Conservation (phyloP, 345 rosid genomes). For the Populus euphratica region DNA sequence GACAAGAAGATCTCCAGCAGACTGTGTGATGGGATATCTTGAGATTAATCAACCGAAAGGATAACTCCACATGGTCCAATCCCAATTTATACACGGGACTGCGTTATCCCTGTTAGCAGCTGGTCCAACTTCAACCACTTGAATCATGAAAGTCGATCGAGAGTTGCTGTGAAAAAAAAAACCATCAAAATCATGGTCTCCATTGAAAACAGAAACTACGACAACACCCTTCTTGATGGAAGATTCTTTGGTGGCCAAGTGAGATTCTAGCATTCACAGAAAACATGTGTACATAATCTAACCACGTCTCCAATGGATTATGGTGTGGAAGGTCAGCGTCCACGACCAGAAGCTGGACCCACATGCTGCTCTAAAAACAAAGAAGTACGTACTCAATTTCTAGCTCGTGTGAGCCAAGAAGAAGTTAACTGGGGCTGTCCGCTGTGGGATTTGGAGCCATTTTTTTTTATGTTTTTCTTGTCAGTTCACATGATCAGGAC, state of each 20-base stretch:
- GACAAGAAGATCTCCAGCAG: neutral
- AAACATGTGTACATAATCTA: conserved; percentile 9
- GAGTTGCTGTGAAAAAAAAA: neutral
- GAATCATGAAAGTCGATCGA: neutral
- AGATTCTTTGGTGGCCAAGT: neutral
- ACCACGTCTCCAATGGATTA: conserved; percentile 12
- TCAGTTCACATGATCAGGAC: too few species aligned
- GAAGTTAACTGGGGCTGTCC: too few species aligned
- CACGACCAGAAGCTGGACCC: conserved; percentile 1
- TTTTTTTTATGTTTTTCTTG: neutral
- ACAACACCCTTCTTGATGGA: neutral
- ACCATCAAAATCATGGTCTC: neutral
- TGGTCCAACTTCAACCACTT: conserved; percentile 4
- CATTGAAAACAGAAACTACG: neutral
- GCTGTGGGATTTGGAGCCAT: neutral
- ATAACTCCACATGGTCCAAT: neutral
- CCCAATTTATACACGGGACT: neutral
- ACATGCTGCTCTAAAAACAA: neutral
- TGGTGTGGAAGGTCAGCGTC: conserved; percentile 9
- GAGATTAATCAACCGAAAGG: conserved; percentile 9
- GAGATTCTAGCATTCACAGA: conserved; percentile 13
- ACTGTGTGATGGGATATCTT: neutral
- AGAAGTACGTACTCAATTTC: neutral
- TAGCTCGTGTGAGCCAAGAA: too few species aligned
- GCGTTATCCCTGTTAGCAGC: too few species aligned